Evolutionary conservation across 164 flowering plant genomes (phyloP).

Genomic region (Platanus orientalis): DNA sequence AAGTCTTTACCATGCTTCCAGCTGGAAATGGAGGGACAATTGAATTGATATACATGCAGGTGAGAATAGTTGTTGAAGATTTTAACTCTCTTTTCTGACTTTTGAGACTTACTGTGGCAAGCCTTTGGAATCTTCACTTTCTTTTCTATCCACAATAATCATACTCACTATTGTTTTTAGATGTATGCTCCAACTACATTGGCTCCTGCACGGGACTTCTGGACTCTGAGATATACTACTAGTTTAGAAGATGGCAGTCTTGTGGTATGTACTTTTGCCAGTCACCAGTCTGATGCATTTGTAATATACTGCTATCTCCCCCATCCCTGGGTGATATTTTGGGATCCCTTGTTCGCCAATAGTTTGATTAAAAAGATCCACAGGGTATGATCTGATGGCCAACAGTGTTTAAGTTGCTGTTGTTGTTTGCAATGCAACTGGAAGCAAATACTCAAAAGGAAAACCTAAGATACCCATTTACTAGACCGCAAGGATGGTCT

Average conservation of each 20-base stretch:
- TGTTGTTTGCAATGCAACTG: no score
- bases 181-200: constrained; percentile 86
- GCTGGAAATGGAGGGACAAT: constrained; percentile 92
- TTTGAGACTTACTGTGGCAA: not conserved
- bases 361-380: no score
- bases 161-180: constrained; percentile 31
- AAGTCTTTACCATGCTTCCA: constrained; percentile 76
- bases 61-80: constrained; percentile 10
- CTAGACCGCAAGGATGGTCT: no score
- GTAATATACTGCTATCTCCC: not conserved
- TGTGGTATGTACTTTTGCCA: constrained; percentile 56
- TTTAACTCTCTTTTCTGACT: not conserved
- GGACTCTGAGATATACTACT: constrained; percentile 90
- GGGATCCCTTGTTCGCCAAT: no score
- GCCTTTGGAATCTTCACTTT: not conserved
- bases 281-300: not conserved
- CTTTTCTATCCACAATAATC: not conserved
- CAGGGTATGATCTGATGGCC: no score
- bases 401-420: no score
- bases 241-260: constrained; percentile 83
- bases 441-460: no score
- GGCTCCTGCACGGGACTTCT: constrained; percentile 93
- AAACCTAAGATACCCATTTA: no score
- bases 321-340: no score
- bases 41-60: constrained; percentile 90